Percentiles rank a stretch among this genome's conserved stretches.
These are phyloP conservation scores for Pyrenula massariospora DNA, from an alignment of 495 filamentous ascomycete genomes.

Conservation along the genomic window DNA sequence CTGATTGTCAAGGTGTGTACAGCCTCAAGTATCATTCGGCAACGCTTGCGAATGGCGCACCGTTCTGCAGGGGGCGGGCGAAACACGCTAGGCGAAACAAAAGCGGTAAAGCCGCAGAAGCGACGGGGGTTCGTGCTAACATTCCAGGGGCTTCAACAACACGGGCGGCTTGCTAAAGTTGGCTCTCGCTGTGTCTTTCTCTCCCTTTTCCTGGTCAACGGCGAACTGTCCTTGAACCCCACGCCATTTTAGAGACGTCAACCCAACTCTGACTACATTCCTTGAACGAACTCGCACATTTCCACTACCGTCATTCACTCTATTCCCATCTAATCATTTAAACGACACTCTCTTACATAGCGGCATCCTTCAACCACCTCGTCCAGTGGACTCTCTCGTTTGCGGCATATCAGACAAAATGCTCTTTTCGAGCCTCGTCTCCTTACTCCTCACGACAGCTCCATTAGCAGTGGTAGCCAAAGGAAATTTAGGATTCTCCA, in stretches of 20 bases:
- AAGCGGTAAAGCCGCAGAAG: not conserved
- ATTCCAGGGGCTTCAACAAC: not conserved
- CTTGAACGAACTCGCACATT: not conserved
- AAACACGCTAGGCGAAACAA: not conserved
- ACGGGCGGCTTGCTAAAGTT: not conserved
- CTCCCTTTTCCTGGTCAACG: not conserved
- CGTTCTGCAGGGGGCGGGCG: too few relatives aligned
- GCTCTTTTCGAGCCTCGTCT: constrained; percentile 28
- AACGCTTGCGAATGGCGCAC: too few relatives aligned
- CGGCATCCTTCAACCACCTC: not conserved
- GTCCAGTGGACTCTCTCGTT: not conserved
- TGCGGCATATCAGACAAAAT: constrained; percentile 17
- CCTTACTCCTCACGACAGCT: constrained; percentile 26
- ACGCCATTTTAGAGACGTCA: not conserved
- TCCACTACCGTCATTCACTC: not conserved
- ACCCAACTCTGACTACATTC: not conserved
- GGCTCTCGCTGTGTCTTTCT: not conserved
- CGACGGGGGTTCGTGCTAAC: not conserved
- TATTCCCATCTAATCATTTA: not conserved
- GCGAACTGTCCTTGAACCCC: not conserved
- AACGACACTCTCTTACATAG: not conserved
- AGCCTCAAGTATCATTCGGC: too few relatives aligned
- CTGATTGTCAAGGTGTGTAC: too few relatives aligned
- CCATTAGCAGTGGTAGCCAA: constrained; percentile 28
- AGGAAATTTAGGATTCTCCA: constrained; percentile 36